Percentiles rank a stretch among this genome's conserved stretches.
Conservation (phyloP, 78 protist genomes). For the Speleostelium caveatum region DNA sequence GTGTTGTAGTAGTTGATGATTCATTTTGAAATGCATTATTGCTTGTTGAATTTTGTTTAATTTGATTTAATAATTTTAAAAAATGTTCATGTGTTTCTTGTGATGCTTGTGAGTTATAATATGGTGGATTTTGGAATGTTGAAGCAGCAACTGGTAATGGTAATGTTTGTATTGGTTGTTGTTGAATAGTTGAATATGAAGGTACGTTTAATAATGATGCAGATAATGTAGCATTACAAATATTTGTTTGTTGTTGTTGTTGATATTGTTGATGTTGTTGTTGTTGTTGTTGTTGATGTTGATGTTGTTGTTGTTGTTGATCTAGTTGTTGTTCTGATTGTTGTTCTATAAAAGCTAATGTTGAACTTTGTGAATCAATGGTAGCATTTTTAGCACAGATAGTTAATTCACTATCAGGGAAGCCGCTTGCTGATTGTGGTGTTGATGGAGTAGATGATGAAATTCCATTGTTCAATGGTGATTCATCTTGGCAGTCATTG, state of each 20-base stretch:
- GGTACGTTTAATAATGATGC: too few relatives aligned
- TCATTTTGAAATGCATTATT: neutral
- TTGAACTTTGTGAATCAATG: too few relatives aligned
- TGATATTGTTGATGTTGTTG: neutral
- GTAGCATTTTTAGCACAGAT: too few relatives aligned
- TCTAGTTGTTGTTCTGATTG: too few relatives aligned
- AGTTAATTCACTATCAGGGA: too few relatives aligned
- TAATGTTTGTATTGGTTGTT: constrained; percentile 11
- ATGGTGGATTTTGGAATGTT: neutral
- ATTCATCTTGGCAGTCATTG: too few relatives aligned
- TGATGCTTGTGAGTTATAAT: constrained; percentile 9
- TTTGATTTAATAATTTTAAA: constrained; percentile 42
- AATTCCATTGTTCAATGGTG: too few relatives aligned
- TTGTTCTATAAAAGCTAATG: too few relatives aligned
- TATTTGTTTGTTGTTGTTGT: neutral
- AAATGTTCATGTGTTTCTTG: constrained; percentile 51
- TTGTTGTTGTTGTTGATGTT: constrained; percentile 6
- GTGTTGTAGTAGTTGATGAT: neutral
- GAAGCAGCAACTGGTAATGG: constrained; percentile 2
- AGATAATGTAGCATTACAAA: too few relatives aligned
- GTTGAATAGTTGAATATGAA: neutral
- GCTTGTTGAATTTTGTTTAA: constrained; percentile 20
- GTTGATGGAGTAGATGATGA: too few relatives aligned
- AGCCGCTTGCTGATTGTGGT: too few relatives aligned
- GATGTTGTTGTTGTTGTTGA: too few relatives aligned